Conservation (phyloP, 768 basidiomycete genomes). For the Xanthoconium stramineum region DNA sequence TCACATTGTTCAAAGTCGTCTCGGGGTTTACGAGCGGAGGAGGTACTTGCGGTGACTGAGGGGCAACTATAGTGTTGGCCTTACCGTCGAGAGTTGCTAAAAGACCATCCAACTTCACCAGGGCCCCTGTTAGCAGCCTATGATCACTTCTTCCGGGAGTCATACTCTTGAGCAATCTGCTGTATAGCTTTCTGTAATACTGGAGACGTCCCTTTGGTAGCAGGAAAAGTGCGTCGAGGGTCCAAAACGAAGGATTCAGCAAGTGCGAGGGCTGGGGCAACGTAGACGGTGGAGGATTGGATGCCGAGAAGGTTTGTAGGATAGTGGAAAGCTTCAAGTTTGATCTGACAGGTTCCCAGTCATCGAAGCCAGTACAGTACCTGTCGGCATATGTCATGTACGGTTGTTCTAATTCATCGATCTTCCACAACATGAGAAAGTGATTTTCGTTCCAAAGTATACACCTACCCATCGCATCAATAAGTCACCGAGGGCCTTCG, state of each 20-base stretch:
- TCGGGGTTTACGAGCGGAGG: neutral
- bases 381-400: slow-evolving; percentile 79
- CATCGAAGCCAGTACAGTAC: slow-evolving; percentile 76
- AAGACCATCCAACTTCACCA: slow-evolving; percentile 77
- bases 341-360: slow-evolving; percentile 73
- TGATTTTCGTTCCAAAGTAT: slow-evolving; percentile 5
- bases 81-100: slow-evolving; percentile 64
- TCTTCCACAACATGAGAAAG: slow-evolving; percentile 45
- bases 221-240: slow-evolving; percentile 83
- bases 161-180: slow-evolving; percentile 80
- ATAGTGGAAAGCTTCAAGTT: slow-evolving; percentile 71
- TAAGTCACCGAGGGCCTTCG: slow-evolving; percentile 91
- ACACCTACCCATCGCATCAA: slow-evolving; percentile 92
- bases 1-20: neutral
- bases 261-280: slow-evolving; percentile 33
- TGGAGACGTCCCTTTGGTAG: slow-evolving; percentile 80
- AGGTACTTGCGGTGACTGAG: neutral
- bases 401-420: slow-evolving; percentile 85
- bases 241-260: slow-evolving; percentile 56
- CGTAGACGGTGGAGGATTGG: slow-evolving; percentile 55
- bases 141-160: slow-evolving; percentile 86
- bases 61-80: slow-evolving; percentile 35
- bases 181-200: slow-evolving; percentile 92
- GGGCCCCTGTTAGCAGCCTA: slow-evolving; percentile 69
- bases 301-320: slow-evolving; percentile 63